A percentile compares a stretch with the other conserved stretches of the same genome.
Conservation (phyloP, 2,329 filamentous ascomycete genomes). For the Colletotrichum sp. region DNA sequence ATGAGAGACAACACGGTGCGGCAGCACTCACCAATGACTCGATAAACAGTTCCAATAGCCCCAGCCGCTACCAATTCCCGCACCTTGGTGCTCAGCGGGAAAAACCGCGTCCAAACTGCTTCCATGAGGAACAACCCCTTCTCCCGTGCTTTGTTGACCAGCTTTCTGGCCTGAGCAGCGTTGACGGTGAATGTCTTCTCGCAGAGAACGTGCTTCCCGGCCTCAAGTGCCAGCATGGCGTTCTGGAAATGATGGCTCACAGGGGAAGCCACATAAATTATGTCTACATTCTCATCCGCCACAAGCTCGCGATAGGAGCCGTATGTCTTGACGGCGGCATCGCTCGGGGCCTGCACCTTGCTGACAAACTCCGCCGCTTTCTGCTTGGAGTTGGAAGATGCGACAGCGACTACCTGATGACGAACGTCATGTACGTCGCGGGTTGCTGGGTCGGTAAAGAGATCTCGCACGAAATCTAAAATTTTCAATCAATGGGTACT, state of each 20-base stretch:
- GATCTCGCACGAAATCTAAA: slow-evolving; percentile 57
- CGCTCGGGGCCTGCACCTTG: slow-evolving; percentile 65
- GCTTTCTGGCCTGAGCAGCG: slow-evolving; percentile 73
- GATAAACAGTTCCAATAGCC: slow-evolving; percentile 66
- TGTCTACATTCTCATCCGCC: slow-evolving; percentile 77
- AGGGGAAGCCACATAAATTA: slow-evolving; percentile 88
- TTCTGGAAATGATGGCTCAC: slow-evolving; percentile 95
- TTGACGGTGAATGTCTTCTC: slow-evolving; percentile 92
- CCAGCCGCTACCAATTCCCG: slow-evolving; percentile 66
- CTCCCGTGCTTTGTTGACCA: slow-evolving; percentile 73
- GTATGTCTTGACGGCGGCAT: slow-evolving; percentile 70
- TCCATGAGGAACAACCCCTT: slow-evolving; percentile 84
- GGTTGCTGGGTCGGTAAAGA: slow-evolving; percentile 75
- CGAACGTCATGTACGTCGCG: slow-evolving; percentile 75
- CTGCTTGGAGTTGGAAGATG: slow-evolving; percentile 70
- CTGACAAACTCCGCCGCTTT: slow-evolving; percentile 76
- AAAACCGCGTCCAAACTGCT: slow-evolving; percentile 89
- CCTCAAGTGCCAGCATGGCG: slow-evolving; percentile 78
- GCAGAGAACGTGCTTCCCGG: slow-evolving; percentile 86
- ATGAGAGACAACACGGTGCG: slow-evolving; percentile 15
- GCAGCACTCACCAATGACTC: slow-evolving; percentile 56
- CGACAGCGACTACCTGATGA: slow-evolving; percentile 79
- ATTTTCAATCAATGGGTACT: not conserved
- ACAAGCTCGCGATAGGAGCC: slow-evolving; percentile 85
- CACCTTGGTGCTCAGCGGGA: slow-evolving; percentile 80